A percentile compares a stretch with the other conserved stretches of the same genome.
phyloP scores from a whole-genome alignment of 352 stramenopile genomes.

The Discostella stelligera region DNA sequence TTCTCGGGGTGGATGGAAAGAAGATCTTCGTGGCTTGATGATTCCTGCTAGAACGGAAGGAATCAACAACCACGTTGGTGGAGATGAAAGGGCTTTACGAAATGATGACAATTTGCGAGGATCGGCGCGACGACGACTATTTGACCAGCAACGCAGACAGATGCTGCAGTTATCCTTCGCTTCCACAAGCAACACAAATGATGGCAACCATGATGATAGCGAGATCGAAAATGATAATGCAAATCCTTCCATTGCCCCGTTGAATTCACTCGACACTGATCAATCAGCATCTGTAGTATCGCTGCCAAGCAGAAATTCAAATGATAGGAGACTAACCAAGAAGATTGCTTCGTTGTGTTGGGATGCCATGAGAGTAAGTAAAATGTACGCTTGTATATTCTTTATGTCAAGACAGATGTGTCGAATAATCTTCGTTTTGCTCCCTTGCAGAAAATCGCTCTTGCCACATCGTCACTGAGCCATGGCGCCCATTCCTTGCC shows the following conservation, averaged over 20 bases:
- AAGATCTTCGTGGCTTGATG: slow-evolving; percentile 29
- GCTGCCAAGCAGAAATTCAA: neutral
- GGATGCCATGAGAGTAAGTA: slow-evolving; percentile 10
- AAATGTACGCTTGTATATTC: neutral
- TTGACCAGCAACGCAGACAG: slow-evolving; percentile 30
- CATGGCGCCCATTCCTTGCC: slow-evolving; percentile 36
- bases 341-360: slow-evolving; percentile 9
- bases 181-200: neutral
- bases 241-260: neutral
- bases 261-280: slow-evolving; percentile 4
- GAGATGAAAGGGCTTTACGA: slow-evolving; percentile 19
- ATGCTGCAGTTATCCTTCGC: slow-evolving; percentile 20
- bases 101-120: slow-evolving; percentile 47
- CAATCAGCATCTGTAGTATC: neutral
- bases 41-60: slow-evolving; percentile 1
- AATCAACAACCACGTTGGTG: slow-evolving; percentile 15
- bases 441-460: slow-evolving; percentile 25
- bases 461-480: slow-evolving; percentile 32
- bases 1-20: slow-evolving; percentile 39
- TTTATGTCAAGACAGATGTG: neutral
- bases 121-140: slow-evolving; percentile 37
- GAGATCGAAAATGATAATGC: neutral
- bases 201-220: neutral
- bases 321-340: slow-evolving; percentile 1
- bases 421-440: neutral